phyloP scores from a whole-genome alignment of 768 basidiomycete genomes.

The Fomitopsis serialis region DNA sequence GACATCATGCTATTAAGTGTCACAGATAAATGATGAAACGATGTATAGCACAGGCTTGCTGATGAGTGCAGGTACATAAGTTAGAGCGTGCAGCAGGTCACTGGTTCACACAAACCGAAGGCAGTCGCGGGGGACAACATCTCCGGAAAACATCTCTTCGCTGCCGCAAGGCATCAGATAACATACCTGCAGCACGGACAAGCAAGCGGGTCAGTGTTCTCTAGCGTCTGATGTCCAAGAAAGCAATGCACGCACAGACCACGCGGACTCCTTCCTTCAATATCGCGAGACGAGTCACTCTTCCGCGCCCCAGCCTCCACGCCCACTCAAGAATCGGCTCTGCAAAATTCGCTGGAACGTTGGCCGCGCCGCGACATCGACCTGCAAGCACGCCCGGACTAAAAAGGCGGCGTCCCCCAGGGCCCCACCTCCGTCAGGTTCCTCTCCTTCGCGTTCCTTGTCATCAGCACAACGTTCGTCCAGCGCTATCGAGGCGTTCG shows the following conservation, averaged over 20 bases:
- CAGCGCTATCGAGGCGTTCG: constrained; percentile 67
- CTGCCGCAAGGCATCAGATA: constrained; percentile 17
- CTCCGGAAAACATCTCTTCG: background rate
- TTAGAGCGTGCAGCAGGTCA: background rate
- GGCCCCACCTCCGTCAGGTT: constrained; percentile 77
- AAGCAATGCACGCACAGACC: constrained; percentile 15
- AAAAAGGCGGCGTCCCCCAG: constrained; percentile 82
- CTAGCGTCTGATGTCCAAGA: constrained; percentile 10
- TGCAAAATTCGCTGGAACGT: constrained; percentile 79
- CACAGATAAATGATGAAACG: background rate
- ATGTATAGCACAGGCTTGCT: constrained; percentile 3
- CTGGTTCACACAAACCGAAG: background rate
- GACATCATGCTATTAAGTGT: background rate
- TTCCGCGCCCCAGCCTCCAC: constrained; percentile 63
- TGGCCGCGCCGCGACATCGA: constrained; percentile 75
- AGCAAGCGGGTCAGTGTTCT: constrained; percentile 5
- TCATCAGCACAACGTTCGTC: constrained; percentile 78
- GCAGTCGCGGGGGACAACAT: background rate
- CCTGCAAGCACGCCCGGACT: constrained; percentile 77
- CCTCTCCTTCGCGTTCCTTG: constrained; percentile 68
- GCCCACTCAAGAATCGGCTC: constrained; percentile 76
- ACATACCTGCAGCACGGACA: constrained; percentile 13
- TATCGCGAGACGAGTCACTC: constrained; percentile 5
- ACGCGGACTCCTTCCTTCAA: constrained; percentile 5
- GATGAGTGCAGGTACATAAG: constrained; percentile 4